Evolutionary conservation across 208 protist genomes (phyloP).

Genomic region (Phytomonas francai): DNA sequence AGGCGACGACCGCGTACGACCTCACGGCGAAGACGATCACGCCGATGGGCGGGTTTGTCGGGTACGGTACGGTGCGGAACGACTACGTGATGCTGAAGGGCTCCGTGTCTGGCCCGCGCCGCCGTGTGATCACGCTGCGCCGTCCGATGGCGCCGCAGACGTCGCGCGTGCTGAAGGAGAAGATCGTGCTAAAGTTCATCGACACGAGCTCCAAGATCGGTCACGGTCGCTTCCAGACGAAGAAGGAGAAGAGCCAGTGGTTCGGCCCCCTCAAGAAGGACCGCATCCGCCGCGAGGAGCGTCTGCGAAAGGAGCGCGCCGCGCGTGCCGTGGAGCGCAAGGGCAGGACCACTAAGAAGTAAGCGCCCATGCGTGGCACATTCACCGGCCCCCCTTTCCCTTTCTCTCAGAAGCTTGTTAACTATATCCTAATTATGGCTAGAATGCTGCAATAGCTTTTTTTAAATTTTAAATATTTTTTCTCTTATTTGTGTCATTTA

Average conservation of each 20-base stretch:
- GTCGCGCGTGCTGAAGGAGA: constrained; percentile 80
- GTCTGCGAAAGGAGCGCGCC: constrained; percentile 74
- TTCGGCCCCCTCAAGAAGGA: constrained; percentile 94
- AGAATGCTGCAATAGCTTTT: constrained; percentile 1
- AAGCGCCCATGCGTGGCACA: background rate
- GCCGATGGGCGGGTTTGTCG: constrained; percentile 98
- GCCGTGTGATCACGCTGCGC: constrained; percentile 97
- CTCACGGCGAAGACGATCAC: constrained; percentile 99
- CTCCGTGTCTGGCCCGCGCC: constrained; percentile 90
- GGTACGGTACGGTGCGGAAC: constrained; percentile 97
- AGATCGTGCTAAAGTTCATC: constrained; percentile 98
- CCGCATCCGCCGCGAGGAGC: constrained; percentile 75
- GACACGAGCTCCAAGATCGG: constrained; percentile 99
- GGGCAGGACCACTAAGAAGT: constrained; percentile 34
- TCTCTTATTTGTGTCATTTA: background rate
- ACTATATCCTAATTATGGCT: background rate
- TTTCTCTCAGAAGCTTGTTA: background rate
- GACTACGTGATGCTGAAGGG: constrained; percentile 99
- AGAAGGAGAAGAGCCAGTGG: constrained; percentile 96
- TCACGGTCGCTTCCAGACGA: constrained; percentile 99
- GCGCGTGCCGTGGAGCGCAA: constrained; percentile 76
- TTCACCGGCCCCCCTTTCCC: background rate
- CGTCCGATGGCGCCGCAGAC: constrained; percentile 93
- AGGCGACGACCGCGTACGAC: constrained; percentile 96
- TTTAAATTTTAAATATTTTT: background rate